phyloP scores from a whole-genome alignment of 2,329 filamentous ascomycete species.

The Venturia carpophila region DNA sequence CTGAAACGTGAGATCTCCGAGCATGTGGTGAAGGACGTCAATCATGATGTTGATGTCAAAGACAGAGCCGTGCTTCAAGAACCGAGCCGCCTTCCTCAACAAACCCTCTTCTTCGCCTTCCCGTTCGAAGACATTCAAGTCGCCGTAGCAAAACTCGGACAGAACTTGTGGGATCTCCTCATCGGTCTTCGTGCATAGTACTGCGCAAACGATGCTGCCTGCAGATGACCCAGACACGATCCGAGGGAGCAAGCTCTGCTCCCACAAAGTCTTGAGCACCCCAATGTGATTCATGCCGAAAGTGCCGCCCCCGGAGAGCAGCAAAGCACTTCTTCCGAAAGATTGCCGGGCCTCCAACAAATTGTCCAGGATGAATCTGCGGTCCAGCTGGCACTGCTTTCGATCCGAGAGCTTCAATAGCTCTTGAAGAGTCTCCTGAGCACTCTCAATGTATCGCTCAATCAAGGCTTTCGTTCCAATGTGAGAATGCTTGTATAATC shows the following conservation, averaged over 20 bases:
- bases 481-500: conserved; percentile 76
- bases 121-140: conserved; percentile 71
- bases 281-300: conserved; percentile 91
- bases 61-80: conserved; percentile 75
- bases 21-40: conserved; percentile 68
- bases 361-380: conserved; percentile 56
- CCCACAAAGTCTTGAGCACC: conserved; percentile 72
- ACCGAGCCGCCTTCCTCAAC: conserved; percentile 59
- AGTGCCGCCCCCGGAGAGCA: conserved; percentile 78
- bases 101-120: conserved; percentile 52
- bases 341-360: conserved; percentile 67
- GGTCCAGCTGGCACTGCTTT: conserved; percentile 44
- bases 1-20: conserved; percentile 89
- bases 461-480: conserved; percentile 81
- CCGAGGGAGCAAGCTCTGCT: conserved; percentile 66
- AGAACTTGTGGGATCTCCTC: conserved; percentile 67
- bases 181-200: conserved; percentile 70
- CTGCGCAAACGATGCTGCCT: conserved; percentile 75
- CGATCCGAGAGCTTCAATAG: conserved; percentile 46
- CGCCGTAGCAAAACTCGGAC: conserved; percentile 65
- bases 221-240: conserved; percentile 85
- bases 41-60: conserved; percentile 77
- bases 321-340: conserved; percentile 74
- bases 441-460: conserved; percentile 77
- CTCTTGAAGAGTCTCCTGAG: conserved; percentile 63